Conservation (phyloP, 331 rosid species). For the Acacia concinna region DNA sequence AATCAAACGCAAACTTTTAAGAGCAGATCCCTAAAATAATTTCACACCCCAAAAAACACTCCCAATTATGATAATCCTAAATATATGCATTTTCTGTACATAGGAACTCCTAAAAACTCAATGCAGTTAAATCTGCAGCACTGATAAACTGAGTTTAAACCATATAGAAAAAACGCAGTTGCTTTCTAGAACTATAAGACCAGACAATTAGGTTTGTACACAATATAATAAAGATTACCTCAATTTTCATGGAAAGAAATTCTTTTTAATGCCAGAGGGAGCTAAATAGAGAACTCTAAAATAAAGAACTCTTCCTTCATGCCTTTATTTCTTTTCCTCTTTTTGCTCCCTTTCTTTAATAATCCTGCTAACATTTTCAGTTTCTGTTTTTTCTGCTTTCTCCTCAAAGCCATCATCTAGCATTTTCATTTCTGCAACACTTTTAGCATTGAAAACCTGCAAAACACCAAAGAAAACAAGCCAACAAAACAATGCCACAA, state of each 20-base stretch:
- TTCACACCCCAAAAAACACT: too few species aligned
- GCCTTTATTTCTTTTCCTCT: conserved; percentile 49
- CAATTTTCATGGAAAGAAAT: neutral
- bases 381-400: conserved; percentile 70
- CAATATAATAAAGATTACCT: neutral
- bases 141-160: neutral
- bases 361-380: conserved; percentile 57
- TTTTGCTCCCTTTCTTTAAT: conserved; percentile 52
- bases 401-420: conserved; percentile 78
- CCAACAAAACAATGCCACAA: neutral
- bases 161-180: neutral
- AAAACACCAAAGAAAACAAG: conserved; percentile 2
- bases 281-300: neutral
- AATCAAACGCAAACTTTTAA: too few species aligned
- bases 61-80: too few species aligned
- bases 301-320: neutral
- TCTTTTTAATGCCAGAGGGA: neutral
- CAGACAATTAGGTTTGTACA: neutral
- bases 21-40: too few species aligned
- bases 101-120: neutral
- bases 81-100: neutral
- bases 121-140: neutral
- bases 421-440: conserved; percentile 80
- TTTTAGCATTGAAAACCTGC: conserved; percentile 79
- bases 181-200: neutral